These are phyloP conservation scores for Pilaira anomala DNA, from an alignment of 192 early-diverging fungal genomes.

Conservation along the genomic window DNA sequence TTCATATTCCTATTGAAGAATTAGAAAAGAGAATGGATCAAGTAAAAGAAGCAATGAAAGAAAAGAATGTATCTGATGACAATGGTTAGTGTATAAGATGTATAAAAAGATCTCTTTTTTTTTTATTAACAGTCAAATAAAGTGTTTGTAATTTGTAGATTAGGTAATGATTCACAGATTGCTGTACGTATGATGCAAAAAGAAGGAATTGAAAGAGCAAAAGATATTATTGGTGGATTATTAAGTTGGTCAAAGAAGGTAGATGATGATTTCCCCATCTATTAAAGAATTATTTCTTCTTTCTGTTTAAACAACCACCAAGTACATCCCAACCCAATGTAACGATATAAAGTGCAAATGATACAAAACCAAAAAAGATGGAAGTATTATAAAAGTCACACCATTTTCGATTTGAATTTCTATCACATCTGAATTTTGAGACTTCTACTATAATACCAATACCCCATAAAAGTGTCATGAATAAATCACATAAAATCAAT, in stretches of 20 bases:
- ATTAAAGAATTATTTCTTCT: constrained; percentile 42
- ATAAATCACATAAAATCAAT: constrained; percentile 25
- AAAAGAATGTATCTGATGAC: constrained; percentile 9
- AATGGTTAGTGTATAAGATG: constrained; percentile 24
- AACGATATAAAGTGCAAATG: constrained; percentile 26
- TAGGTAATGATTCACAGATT: constrained; percentile 87
- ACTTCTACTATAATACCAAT: constrained; percentile 32
- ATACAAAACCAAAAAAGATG: constrained; percentile 39
- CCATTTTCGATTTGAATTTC: constrained; percentile 30
- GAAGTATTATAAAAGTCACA: constrained; percentile 43
- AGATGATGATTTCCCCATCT: constrained; percentile 80
- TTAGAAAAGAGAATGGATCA: constrained; percentile 44
- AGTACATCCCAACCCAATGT: constrained; percentile 31
- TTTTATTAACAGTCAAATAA: not conserved
- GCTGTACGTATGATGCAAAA: constrained; percentile 76
- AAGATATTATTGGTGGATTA: constrained; percentile 84
- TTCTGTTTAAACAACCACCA: constrained; percentile 14
- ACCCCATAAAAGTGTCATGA: constrained; percentile 38
- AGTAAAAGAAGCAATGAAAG: constrained; percentile 28
- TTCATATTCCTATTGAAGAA: constrained; percentile 53
- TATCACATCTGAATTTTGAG: constrained; percentile 18
- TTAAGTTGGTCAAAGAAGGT: constrained; percentile 70
- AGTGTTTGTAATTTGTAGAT: constrained; percentile 84
- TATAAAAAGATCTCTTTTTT: not conserved
- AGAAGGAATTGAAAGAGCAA: constrained; percentile 57